Base-by-base conservation (phyloP, 129 eudicot species). In the Ambrosia trifida region DNA sequence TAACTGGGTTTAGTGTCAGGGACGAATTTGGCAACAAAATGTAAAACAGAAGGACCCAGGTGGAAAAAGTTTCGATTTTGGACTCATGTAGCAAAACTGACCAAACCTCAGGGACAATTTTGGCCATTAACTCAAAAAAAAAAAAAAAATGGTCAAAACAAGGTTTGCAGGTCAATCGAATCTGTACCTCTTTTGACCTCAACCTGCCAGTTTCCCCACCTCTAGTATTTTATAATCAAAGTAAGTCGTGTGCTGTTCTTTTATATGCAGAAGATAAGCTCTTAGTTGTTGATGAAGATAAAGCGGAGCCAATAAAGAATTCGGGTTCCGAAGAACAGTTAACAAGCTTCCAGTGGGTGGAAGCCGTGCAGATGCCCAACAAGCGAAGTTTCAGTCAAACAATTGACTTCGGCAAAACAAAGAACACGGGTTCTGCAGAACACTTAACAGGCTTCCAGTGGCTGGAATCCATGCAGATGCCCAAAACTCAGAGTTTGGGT, bases 191-290 rank as follows among this genome's bases (percentile, higher is more conserved):
- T 40, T 40, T 40, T 40, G 44, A 40, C 44, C 44, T 24, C 11
- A 2, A 40, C 44, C 44, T 40, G 44, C 16, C 11, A 5, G 11
- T 41, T 12, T 8, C 28, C 28, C 28, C 28, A 40, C 44, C 7
- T 40, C 9, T 40, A 40, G 44, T 40, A 40, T 40, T 5, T 40
- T 40, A 40, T 40, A 40, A 58, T 30, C 10, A 12, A 58, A 58
- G 32, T 54, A 0, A 40, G 11, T 16, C 10, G 46, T 3, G 16
- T 19, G 66, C 45, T 20, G 43, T 40, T 40, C 9, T 40, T n/a
- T 24, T 53, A 16, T 8, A 59, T 52, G 52, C 82, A 70, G 82
- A 63, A 70, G 14, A 36, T 62, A 54, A 53, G 52, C 7, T 11
- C 16, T 18, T 60, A 63, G 66, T 20, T 58, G 13, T 46, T 66